These are phyloP conservation scores for Daldinia sp. DNA, from an alignment of 2,329 filamentous ascomycete species.

Conservation along the genomic window DNA sequence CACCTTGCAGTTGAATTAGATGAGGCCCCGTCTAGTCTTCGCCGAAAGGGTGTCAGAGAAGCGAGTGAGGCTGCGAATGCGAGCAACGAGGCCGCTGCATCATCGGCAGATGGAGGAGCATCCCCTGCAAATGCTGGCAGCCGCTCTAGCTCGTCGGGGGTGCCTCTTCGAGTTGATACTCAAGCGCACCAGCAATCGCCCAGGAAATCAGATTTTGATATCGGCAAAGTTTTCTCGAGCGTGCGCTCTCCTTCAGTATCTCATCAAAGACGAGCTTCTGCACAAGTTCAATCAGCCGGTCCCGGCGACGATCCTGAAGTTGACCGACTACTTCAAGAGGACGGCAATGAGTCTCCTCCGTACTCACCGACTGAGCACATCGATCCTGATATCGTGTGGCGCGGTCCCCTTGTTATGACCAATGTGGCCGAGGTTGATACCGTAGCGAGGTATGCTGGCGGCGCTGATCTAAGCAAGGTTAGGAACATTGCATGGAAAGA, in stretches of 20 bases:
- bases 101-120: slow-evolving; percentile 34
- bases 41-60: slow-evolving; percentile 53
- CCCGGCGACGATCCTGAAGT: slow-evolving; percentile 87
- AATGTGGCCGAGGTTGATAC: slow-evolving; percentile 80
- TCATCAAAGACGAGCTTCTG: slow-evolving; percentile 62
- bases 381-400: slow-evolving; percentile 82
- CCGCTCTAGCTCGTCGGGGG: slow-evolving; percentile 44
- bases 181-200: slow-evolving; percentile 63
- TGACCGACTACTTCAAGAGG: slow-evolving; percentile 87
- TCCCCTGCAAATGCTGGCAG: slow-evolving; percentile 37
- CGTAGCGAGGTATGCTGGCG: slow-evolving; percentile 85
- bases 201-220: slow-evolving; percentile 75
- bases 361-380: slow-evolving; percentile 84
- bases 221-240: slow-evolving; percentile 86
- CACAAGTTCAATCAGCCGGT: slow-evolving; percentile 61
- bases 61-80: slow-evolving; percentile 39
- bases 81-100: slow-evolving; percentile 22
- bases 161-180: slow-evolving; percentile 60
- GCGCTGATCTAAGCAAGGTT: slow-evolving; percentile 78
- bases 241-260: slow-evolving; percentile 78
- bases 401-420: slow-evolving; percentile 80
- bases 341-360: slow-evolving; percentile 80
- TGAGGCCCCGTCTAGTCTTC: slow-evolving; percentile 55
- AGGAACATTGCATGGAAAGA: slow-evolving; percentile 72
- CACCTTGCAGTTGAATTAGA: slow-evolving; percentile 54